Base-by-base conservation (phyloP, 2,329 filamentous ascomycete species). In the Teratosphaeria epicoccoides region DNA sequence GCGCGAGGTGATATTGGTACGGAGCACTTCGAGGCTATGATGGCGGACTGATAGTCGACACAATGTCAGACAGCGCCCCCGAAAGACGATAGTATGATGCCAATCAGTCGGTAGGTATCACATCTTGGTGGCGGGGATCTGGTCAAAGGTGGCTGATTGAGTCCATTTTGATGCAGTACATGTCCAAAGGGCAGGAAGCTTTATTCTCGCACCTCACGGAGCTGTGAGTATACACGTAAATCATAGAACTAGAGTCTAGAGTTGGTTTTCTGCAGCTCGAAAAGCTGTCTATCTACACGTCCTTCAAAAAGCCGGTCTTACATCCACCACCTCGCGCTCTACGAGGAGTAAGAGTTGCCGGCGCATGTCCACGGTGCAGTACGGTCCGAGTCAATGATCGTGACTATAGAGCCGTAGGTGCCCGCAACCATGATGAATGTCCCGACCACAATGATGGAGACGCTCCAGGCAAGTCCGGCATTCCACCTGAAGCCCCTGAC, bases 381-480 rank as follows among this genome's bases (percentile, higher is more conserved):
- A 14, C 33, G 33, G 50, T 74, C 71, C 1, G 62, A 61, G 6
- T 69, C 62, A 5, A 71, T 66, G 28, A 74, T 72, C 3, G 59
- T 63, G 6, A 71, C 61, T 5, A 76, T 59, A 0, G 71, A 71
- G 0, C 71, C 72, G 47, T 75, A 76, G 0, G 72, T 74, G 1
- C 72, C 73, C 3, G 64, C 69, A 45, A 75, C 57, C 64, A 70
- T 74, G 7, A 74, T 54, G 52, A 75, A 76, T 0, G 57, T 63
- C 2, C 72, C 71, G 2, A 59, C 52, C 1, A 68, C 52, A 22
- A 73, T 60, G 5, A 74, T 61, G 45, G 70, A 70, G 6, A 52
- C 26, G 26, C 55, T 54, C 55, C 54, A 62, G 22, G 24, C 37
- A 14, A 57, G 59, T 50, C 57, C 56, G 4, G 55, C 20, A 17